Evolutionary conservation across 176 grass and related monocot species (phyloP).

Genomic region (Elaeis guineensis): DNA sequence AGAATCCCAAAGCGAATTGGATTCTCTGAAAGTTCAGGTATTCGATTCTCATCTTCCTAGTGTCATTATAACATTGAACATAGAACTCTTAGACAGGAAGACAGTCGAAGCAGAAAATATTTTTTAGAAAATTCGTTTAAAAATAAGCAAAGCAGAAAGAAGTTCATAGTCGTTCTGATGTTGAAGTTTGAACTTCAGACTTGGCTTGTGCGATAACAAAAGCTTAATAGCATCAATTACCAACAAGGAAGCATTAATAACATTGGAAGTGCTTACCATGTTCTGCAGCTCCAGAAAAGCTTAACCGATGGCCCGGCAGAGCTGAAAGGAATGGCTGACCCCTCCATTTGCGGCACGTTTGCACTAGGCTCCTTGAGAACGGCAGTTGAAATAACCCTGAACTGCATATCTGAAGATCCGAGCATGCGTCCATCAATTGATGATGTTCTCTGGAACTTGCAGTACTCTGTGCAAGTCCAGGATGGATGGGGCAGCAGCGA

Average conservation of each 20-base stretch:
- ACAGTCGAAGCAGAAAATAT: too few relatives aligned
- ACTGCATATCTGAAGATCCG: conserved; percentile 37
- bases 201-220: too few relatives aligned
- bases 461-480: conserved; percentile 87
- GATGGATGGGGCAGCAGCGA: conserved; percentile 88
- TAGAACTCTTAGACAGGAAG: not conserved
- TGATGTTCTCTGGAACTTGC: conserved; percentile 81
- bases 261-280: not conserved
- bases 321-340: conserved; percentile 52
- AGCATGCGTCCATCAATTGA: conserved; percentile 56
- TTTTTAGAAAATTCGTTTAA: too few relatives aligned
- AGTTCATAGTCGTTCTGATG: too few relatives aligned
- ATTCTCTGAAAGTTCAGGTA: conserved; percentile 54
- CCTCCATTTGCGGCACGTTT: conserved; percentile 42
- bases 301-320: conserved; percentile 38
- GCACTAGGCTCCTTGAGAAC: conserved; percentile 59
- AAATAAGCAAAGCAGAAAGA: too few relatives aligned
- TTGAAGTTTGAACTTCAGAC: too few relatives aligned
- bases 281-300: conserved; percentile 37
- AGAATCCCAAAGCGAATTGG: conserved; percentile 35
- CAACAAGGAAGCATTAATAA: too few relatives aligned
- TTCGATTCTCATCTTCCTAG: not conserved
- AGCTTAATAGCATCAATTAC: too few relatives aligned
- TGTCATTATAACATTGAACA: too few relatives aligned
- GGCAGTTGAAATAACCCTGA: conserved; percentile 49